These are phyloP conservation scores for Penicillium sp. DNA, from an alignment of 2,329 filamentous ascomycete species.

Conservation along the genomic window DNA sequence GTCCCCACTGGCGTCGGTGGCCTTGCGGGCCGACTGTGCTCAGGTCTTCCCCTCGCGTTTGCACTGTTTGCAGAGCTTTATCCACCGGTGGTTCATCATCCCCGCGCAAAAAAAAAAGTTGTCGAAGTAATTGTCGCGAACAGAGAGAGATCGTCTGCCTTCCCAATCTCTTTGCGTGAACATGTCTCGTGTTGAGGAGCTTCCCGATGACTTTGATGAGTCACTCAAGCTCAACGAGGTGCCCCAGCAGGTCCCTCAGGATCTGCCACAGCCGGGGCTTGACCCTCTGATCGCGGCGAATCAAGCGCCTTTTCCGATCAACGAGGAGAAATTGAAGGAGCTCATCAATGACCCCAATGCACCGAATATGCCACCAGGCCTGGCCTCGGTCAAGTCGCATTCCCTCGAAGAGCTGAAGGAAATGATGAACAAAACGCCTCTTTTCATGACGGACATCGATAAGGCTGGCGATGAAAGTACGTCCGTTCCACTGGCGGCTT, in stretches of 20 bases:
- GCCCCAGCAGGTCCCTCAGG: conserved; percentile 15
- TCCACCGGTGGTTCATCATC: conserved; percentile 8
- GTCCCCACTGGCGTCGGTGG: no score
- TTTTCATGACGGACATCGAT: conserved; percentile 92
- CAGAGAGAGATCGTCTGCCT: not conserved
- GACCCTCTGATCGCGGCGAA: conserved; percentile 22
- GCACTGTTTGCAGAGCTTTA: conserved; percentile 20
- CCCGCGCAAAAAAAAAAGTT: conserved; percentile 10
- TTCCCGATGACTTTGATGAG: conserved; percentile 47
- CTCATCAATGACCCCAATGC: conserved; percentile 26
- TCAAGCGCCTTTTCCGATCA: conserved; percentile 37
- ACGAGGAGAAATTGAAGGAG: conserved; percentile 30
- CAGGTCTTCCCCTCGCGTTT: conserved; percentile 21
- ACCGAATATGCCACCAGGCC: conserved; percentile 51
- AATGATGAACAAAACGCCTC: conserved; percentile 65
- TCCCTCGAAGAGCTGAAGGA: conserved; percentile 55
- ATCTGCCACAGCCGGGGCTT: conserved; percentile 16
- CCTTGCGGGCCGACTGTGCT: not conserved
- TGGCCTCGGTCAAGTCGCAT: conserved; percentile 53
- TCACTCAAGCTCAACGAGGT: conserved; percentile 38
- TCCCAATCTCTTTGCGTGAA: conserved; percentile 5
- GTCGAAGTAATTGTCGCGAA: not conserved
- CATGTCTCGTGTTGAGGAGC: conserved; percentile 51
- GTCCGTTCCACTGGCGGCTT: conserved; percentile 14
- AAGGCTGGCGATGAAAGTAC: conserved; percentile 51